Base-by-base conservation (phyloP, 306 rosid species). In the Biancaea sappan region DNA sequence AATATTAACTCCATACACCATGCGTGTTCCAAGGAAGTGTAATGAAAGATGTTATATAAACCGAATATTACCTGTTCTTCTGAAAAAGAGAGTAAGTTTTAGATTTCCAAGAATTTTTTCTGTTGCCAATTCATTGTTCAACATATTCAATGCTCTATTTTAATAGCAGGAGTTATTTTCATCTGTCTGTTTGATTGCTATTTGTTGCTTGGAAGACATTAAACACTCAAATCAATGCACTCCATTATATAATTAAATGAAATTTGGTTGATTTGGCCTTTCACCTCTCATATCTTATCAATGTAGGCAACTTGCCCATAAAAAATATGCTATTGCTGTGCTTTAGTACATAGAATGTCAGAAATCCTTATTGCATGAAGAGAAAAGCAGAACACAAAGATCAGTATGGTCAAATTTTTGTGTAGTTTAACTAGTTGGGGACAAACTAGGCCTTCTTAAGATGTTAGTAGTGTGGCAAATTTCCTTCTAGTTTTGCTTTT, bases 21-120 rank as follows among this genome's bases (percentile, higher is more conserved):
- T 95, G 98, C 96, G 95, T 60, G 99, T 95, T 59, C 99, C 97
- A 26, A 87, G 99, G 86, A 95, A 95, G 83, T 95, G 98, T 66
- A 95, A 34, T 77, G 99, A 95, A 87, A 90, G 89, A 82, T 95
- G 99, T 76, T 95, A 95, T 78, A 81, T 77, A 80, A 87, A 2
- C 76, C 97, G 98, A 66, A 88, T 95, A 64, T 68, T 95, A 59
- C 98, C 99, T 46, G 93, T 92, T 74, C 95, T 95, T 62, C 66
- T 84, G 86, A 95, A 90, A 89, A 95, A 89, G 84, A 96, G 77
- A 79, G 99, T 92, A 87, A 92, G 99, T 82, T 80, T 69, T 85
- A 65, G 35, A 77, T 82, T 80, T 89, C 80, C 77, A 38, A 28
- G 48, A 71, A 64, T 63, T 57, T 59, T 61, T 70, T 75, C 37